phyloP scores from a whole-genome alignment of 106 monocot species.

The Ottelia alismoides region DNA sequence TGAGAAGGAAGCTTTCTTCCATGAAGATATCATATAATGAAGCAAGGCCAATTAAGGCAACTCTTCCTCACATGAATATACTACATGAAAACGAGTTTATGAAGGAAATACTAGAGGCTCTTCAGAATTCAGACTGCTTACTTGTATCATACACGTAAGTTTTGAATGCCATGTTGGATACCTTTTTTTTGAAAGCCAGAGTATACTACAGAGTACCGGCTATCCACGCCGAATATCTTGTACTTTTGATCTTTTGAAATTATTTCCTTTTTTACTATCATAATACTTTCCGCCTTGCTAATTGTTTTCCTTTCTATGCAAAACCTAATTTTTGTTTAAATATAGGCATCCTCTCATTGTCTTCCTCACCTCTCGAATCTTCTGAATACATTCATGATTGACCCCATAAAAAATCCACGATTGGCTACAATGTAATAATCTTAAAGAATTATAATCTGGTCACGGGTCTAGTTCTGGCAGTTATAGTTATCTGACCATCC shows the following conservation, averaged over 20 bases:
- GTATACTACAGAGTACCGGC: background rate
- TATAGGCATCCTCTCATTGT: too few species aligned
- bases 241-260: background rate
- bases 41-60: slow-evolving; percentile 3
- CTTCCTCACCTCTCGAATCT: too few species aligned
- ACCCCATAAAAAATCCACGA: too few species aligned
- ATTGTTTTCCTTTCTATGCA: background rate
- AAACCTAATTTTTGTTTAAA: background rate
- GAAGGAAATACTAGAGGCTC: slow-evolving; percentile 17
- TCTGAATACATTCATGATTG: too few species aligned
- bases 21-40: slow-evolving; percentile 25
- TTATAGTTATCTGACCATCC: too few species aligned
- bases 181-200: too few species aligned
- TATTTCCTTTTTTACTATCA: background rate
- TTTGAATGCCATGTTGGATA: too few species aligned
- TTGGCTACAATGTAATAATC: too few species aligned
- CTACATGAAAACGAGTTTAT: slow-evolving; percentile 4
- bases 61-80: slow-evolving; percentile 6
- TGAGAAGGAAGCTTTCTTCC: slow-evolving; percentile 31
- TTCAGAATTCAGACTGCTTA: slow-evolving; percentile 33
- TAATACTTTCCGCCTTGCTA: background rate
- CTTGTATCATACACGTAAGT: slow-evolving; percentile 55
- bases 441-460: too few species aligned
- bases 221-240: background rate
- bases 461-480: too few species aligned